Evolutionary conservation across 2,329 filamentous ascomycete genomes (phyloP), one percentile per base, ranked within the genome.

Genomic region (Pseudocercospora macadamiae): DNA sequence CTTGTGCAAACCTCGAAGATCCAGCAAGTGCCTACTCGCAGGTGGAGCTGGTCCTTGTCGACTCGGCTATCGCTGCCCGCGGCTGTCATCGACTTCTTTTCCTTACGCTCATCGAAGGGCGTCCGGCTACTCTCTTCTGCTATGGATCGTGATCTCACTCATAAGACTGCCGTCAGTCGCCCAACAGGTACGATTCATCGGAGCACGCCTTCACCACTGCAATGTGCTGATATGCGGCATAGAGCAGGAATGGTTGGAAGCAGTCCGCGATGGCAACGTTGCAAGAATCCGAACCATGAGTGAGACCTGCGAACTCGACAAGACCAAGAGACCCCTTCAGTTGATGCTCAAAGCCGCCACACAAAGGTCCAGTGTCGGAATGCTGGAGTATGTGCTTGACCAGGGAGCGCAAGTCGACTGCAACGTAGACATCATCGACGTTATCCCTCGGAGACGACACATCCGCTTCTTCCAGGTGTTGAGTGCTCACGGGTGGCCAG

Each of bases 401-500:
- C 26, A 32, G 26, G 58, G 58, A 21, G 58, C 54, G 9, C 28
- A 23, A 2, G 44, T 60, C 5, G 54, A 60, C 30, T 26, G 34
- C 9, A 36, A n/a, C 8, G 26, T 57, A 28, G 58, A 60, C 19
- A 51, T 36, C 7, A 55, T 56, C 32, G 45, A 16, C 10, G n/a
- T 52, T n/a, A 56, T 53, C 19, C 34, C 55, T 28, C 21, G 39
- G 26, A 28, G 53, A 12, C 23, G 53, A 39, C 48, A 54, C 21
- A 32, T 57, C 3, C 21, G 30, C n/a, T 60, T 60, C 48, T 60
- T 51, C 36, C 30, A 42, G 12, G 4, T 49, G 5, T 23, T 60
- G 26, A 47, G 53, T 7, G 34, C 48, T 12, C 54, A 54, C 23
- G 58, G 58, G 21, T 60, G 58, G 58, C 58, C 58, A 6, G 26